Evolutionary conservation across 257 asterid species (phyloP), one percentile per base, ranked within the genome.

Genomic region (Scutellaria minor): DNA sequence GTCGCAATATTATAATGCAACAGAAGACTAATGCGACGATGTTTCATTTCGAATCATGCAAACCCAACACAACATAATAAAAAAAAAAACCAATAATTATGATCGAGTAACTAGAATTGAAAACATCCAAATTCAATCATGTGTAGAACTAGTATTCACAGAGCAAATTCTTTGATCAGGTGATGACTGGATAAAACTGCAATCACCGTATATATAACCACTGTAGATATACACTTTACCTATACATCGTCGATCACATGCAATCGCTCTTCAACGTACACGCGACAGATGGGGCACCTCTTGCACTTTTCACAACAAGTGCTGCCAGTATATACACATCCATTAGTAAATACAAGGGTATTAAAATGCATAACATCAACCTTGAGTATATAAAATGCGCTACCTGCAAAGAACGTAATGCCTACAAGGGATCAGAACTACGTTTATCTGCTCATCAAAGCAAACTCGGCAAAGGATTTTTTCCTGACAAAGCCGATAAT

Each of bases 401-500:
- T 88, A 94, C 99, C 99, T 87, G 99, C 97, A 94, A 51, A 94
- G 91, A 55, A 87, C 85, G 71, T 91, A 90, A 76, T 91, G 99
- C 79, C 97, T 85, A 72, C 97, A 94, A 42, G 99, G 99, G 50
- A 94, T 97, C 68, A 94, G 87, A 56, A 94, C 95, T 3, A 88
- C 82, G 22, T 83, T 90, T 85, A 89, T 89, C 47, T 89, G 90
- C 68, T 85, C 91, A 51, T 90, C 97, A n/a, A 91, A 94, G 84
- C 99, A 91, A 79, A 94, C 84, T 62, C 97, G 87, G 64, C 98
- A 94, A 24, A 94, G 90, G 47, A 94, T 83, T 72, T 88, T 94
- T 81, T 94, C 97, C 98, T 91, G 89, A 68, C 64, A 75, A 77
- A 35, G 27, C 50, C 46, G 69, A 69, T 22, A 74, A 46, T 9